Evolutionary conservation across 805 yeast genomes (phyloP), one percentile per base, ranked within the genome.

Genomic region (Barnettozyma pratensis): DNA sequence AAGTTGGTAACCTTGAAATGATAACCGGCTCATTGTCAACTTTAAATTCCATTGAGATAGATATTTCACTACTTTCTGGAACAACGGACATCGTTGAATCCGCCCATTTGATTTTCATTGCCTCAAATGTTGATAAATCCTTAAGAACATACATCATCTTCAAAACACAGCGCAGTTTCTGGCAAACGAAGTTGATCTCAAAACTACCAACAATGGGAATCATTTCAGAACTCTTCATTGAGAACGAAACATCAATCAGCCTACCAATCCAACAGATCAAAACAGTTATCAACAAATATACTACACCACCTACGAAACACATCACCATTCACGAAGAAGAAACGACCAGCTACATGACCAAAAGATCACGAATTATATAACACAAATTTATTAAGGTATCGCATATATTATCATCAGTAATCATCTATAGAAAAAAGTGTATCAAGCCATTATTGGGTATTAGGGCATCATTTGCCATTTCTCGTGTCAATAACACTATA

Each of bases 21-120:
- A 54, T 55, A 3, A 50, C 58, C 6, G 64, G 64, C 2, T 55
- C 64, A 5, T 31, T 60, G 10, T 54, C 60, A 2, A 31, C 53
- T 6, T 27, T 60, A 31, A 37, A 48, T 14, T 10, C 42, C 3
- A 14, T 44, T 4, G 25, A 35, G 8, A 10, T 54, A 10, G 45
- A 44, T 4, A 29, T 35, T 27, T 42, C 46, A 14, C 39, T 36
- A 32, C 37, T 36, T 34, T 26, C 26, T 6, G 12, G 11, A 19
- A 46, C 36, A 7, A 39, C 37, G 29, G 32, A 14, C 25, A 7
- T n/a, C 14, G 29, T 28, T 5, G 12, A 32, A 26, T 40, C 40
- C 7, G 31, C 28, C 3, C 42, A 41, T 31, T 10, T 46, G 31
- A 9, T 37, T 14, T 14, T 41, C 10, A 8, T 42, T 12, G 25